Evolutionary conservation across 148 eudicot species (phyloP), one percentile per base, ranked within the genome.

Genomic region (Oxyria digyna): DNA sequence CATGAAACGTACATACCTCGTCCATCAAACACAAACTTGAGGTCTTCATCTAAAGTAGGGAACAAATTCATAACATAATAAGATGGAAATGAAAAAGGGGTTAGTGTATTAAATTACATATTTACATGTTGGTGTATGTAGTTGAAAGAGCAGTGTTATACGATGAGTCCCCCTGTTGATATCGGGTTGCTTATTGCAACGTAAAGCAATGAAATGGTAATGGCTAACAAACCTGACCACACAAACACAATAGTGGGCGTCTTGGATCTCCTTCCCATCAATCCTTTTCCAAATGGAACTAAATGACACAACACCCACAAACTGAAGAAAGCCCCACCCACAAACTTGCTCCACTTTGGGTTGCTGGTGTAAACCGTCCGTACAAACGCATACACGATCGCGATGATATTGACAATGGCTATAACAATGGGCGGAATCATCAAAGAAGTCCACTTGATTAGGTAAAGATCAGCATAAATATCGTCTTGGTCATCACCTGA

Each of bases 371-470:
- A 82, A 18, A 90, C 32, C 0, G 89, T 81, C 71, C 80, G 76
- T 0, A 83, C 82, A 40, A 90, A 86, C 2, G 91, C 89, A 33
- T 84, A 79, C 5, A 76, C 77, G 0, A 90, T 72, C 0, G 89
- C 87, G 13, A 87, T 78, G 5, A 90, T 76, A 72, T 90, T 90
- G 29, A 87, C 74, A 86, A 90, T 87, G 0, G 87, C 94, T 4
- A 90, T 90, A 10, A 90, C 97, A 11, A 90, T 87, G 0, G 97
- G 94, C 15, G 94, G 97, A 11, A 90, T 85, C 94, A 90, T 90
- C 38, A 90, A 5, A 2, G 37, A 33, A 5, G 37, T 33, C n/a
- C n/a, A n/a, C n/a, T n/a, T n/a, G n/a, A n/a, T n/a, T n/a, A n/a
- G n/a, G n/a, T n/a, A n/a, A n/a, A 2, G 3, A 33, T 5, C 5